Evolutionary conservation across 768 basidiomycete species (phyloP), one percentile per base, ranked within the genome.

Genomic region (Russula brevipes): DNA sequence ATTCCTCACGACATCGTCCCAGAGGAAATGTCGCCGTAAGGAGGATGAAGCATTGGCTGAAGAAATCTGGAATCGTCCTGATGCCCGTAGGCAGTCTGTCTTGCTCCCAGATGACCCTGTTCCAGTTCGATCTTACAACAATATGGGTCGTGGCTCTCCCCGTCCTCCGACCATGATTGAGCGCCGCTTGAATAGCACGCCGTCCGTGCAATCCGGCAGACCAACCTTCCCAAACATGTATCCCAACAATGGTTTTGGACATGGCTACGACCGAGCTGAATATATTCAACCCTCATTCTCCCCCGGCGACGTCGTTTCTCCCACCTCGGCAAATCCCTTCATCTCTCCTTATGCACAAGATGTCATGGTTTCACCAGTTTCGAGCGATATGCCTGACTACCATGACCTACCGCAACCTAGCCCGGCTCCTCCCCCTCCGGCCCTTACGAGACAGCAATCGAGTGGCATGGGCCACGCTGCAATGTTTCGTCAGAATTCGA

Each of bases 81-180:
- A 80, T 10, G 88, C 88, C 79, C 81, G 82, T 56, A 83, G 85
- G 57, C 79, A 81, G 66, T 89, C 88, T 14, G 82, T 81, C n/a
- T 70, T 85, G 16, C 72, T 88, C 30, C 74, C 85, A 30, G 76
- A 83, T 52, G 69, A 65, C 17, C 45, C 53, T 11, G 42, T 59
- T 31, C 60, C 58, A 39, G 16, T 66, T 78, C 81, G n/a, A 76
- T 74, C 33, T 75, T 75, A 5, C 60, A 75, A 69, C 46, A 38
- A 72, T 50, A 70, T 75, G 58, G 74, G 74, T 24, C 73, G 66
- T 4, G 79, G 73, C 69, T 82, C 82, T 61, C 82, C 82, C 17
- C 80, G 82, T 24, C 83, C 85, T 17, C 86, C 86, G n/a, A 77
- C 80, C 35, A 87, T 87, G 86, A 78, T 83, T 55, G 81, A 87